Percentiles rank a stretch among this genome's conserved stretches.
These are phyloP conservation scores for Hypoxylon sp. DNA, from an alignment of 2,329 filamentous ascomycete species.

Conservation along the genomic window DNA sequence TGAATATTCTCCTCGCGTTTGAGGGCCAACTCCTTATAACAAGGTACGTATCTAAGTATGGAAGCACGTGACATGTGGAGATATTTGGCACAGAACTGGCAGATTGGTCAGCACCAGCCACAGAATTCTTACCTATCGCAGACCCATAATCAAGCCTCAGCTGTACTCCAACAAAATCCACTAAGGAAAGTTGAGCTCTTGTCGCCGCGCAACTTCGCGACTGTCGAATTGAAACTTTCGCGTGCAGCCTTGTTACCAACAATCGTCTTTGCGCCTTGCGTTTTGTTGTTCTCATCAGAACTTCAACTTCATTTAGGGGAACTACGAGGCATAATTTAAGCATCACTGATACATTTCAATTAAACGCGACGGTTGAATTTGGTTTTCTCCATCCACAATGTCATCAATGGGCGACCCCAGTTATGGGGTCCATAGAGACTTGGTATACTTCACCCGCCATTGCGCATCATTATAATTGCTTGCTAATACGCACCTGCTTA, in stretches of 20 bases:
- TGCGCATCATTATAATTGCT: conserved; percentile 8
- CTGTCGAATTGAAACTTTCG: conserved; percentile 38
- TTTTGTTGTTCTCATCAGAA: conserved; percentile 12
- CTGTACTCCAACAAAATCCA: conserved; percentile 19
- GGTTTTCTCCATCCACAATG: conserved; percentile 44
- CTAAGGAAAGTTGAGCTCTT: conserved; percentile 32
- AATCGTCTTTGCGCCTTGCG: conserved; percentile 32
- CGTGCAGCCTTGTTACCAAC: conserved; percentile 29
- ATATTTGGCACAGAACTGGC: conserved; percentile 5
- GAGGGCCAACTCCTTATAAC: too few relatives aligned
- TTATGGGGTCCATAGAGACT: conserved; percentile 61
- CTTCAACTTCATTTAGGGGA: not conserved
- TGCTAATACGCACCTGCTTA: conserved; percentile 33
- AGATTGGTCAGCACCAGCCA: conserved; percentile 7
- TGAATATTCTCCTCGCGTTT: too few relatives aligned
- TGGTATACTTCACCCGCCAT: conserved; percentile 53
- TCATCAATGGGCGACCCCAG: conserved; percentile 62
- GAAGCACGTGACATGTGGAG: not conserved
- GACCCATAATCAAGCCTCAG: conserved; percentile 21
- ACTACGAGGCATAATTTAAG: not conserved
- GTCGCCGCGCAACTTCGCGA: conserved; percentile 44
- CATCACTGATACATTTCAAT: conserved; percentile 16
- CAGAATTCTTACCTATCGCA: conserved; percentile 1
- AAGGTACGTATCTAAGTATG: too few relatives aligned
- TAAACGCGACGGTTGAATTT: conserved; percentile 20